Percentiles rank a stretch among this genome's conserved stretches.
phyloP scores from a whole-genome alignment of 2,329 filamentous ascomycete genomes.

The Colletotrichum lini region DNA sequence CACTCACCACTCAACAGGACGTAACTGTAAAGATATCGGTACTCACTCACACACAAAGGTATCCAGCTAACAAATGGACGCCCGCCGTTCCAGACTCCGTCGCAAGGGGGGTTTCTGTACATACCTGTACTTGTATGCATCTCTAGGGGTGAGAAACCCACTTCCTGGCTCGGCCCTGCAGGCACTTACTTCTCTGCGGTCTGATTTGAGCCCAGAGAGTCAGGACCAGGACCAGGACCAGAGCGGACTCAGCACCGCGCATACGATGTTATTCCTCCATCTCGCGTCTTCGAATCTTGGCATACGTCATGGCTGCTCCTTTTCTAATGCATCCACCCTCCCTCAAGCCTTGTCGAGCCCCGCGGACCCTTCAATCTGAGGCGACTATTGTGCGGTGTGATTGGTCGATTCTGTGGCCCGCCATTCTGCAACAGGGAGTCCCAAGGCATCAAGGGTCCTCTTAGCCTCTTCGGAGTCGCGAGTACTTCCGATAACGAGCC shows the following conservation, averaged over 20 bases:
- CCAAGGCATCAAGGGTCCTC: constrained; percentile 38
- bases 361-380: constrained; percentile 28
- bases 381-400: background rate
- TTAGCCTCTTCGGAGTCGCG: constrained; percentile 11
- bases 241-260: background rate
- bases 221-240: constrained; percentile 9
- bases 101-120: constrained; percentile 11
- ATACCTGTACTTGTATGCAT: background rate
- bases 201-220: constrained; percentile 21
- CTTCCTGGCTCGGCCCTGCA: background rate
- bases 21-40: no score
- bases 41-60: background rate
- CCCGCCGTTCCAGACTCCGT: constrained; percentile 14
- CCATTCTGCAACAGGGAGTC: constrained; percentile 16
- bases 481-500: constrained; percentile 16
- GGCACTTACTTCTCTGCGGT: constrained; percentile 10
- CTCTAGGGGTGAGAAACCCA: constrained; percentile 17
- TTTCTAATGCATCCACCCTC: constrained; percentile 20
- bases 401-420: background rate
- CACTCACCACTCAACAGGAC: background rate
- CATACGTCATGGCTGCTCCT: constrained; percentile 30
- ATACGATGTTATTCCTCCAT: constrained; percentile 1
- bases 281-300: constrained; percentile 13
- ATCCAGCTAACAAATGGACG: constrained; percentile 6
- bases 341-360: constrained; percentile 15